These are phyloP conservation scores for Aspergillus quadrilineatus DNA, from an alignment of 2,329 filamentous ascomycete species.

Conservation along the genomic window DNA sequence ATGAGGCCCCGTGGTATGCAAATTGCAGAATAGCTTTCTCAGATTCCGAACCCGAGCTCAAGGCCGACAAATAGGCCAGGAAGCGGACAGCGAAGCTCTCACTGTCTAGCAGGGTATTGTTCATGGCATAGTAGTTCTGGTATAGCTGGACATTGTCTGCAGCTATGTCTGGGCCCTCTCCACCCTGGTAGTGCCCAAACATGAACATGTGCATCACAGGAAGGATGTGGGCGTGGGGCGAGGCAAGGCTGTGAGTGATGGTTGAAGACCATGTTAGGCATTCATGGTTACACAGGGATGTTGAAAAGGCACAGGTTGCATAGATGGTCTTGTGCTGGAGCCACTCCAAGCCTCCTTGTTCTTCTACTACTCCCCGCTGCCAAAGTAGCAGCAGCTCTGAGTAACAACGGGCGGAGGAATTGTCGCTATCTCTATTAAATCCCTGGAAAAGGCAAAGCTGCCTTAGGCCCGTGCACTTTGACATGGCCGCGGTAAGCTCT, in stretches of 20 bases:
- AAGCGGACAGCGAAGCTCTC: constrained; percentile 15
- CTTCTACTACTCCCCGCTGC: neutral
- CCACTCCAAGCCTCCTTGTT: constrained; percentile 3
- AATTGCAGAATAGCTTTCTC: constrained; percentile 19
- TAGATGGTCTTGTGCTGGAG: constrained; percentile 15
- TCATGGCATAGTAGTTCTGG: constrained; percentile 12
- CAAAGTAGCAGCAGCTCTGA: constrained; percentile 7
- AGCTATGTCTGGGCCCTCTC: constrained; percentile 4
- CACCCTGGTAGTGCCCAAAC: constrained; percentile 6
- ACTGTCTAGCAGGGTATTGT: constrained; percentile 12
- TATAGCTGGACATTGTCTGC: constrained; percentile 9
- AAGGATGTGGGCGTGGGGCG: constrained; percentile 10
- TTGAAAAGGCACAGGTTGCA: constrained; percentile 14
- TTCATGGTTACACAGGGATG: constrained; percentile 10
- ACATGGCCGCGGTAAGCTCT: constrained; percentile 11
- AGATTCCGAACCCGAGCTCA: constrained; percentile 11
- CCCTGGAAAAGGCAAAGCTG: constrained; percentile 17
- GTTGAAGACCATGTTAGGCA: neutral
- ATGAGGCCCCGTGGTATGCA: constrained; percentile 7
- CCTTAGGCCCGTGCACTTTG: constrained; percentile 10
- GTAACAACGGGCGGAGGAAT: constrained; percentile 13
- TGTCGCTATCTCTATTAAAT: constrained; percentile 12
- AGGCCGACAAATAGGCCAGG: constrained; percentile 13
- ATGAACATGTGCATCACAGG: constrained; percentile 16
- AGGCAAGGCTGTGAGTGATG: neutral